A percentile compares a stretch with the other conserved stretches of the same genome.
These are phyloP conservation scores for Candida chauliodis DNA, from an alignment of 805 yeast species.

Conservation along the genomic window DNA sequence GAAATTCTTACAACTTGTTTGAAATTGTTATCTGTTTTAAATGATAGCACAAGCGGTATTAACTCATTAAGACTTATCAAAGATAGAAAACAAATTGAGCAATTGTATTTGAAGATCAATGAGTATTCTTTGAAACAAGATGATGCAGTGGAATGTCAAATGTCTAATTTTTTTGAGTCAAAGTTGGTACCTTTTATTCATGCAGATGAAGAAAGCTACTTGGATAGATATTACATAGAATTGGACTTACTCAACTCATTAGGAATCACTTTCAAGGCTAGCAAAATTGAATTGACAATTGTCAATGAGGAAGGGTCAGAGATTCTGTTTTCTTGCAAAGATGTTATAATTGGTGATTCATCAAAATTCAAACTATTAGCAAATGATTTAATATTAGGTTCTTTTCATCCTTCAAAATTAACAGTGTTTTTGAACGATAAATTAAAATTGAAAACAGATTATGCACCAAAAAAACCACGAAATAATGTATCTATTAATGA, in stretches of 20 bases:
- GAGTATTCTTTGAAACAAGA: conserved; percentile 16
- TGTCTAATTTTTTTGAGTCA: conserved; percentile 35
- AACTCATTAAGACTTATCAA: conserved; percentile 13
- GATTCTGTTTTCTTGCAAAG: background rate
- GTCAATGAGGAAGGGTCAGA: conserved; percentile 7
- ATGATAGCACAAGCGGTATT: conserved; percentile 4
- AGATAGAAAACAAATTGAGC: conserved; percentile 14
- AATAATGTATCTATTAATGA: conserved; percentile 7
- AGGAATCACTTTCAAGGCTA: conserved; percentile 20
- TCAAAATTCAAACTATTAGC: conserved; percentile 11
- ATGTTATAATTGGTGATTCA: conserved; percentile 11
- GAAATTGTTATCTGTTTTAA: conserved; percentile 34
- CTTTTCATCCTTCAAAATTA: conserved; percentile 7
- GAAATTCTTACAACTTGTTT: conserved; percentile 39
- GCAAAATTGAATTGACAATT: conserved; percentile 19
- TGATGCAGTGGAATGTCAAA: conserved; percentile 15
- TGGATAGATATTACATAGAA: conserved; percentile 36
- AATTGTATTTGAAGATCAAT: conserved; percentile 14
- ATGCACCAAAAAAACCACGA: conserved; percentile 1
- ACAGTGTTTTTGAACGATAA: conserved; percentile 7
- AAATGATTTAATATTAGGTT: conserved; percentile 12
- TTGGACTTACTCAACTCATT: conserved; percentile 30
- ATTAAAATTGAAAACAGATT: conserved; percentile 5
- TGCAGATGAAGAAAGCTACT: conserved; percentile 18
- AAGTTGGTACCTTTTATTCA: conserved; percentile 34